phyloP scores from a whole-genome alignment of 805 yeast species.

The Pichia nanzhaoensis region DNA sequence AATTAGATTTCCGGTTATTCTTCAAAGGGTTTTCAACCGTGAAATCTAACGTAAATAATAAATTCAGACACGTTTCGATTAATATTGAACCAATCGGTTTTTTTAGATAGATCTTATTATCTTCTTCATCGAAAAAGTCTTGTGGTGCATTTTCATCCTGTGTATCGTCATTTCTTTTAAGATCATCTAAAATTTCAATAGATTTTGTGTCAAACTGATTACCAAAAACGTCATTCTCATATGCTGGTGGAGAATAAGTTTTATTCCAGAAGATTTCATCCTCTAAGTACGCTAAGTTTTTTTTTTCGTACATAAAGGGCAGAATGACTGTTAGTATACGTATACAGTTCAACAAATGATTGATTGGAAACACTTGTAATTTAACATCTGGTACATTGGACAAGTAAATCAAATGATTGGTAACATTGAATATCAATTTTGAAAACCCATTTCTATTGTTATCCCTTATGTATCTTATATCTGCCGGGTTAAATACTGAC shows the following conservation, averaged over 20 bases:
- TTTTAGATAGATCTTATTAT: not conserved
- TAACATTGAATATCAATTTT: constrained; percentile 38
- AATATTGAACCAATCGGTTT: constrained; percentile 34
- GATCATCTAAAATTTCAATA: not conserved
- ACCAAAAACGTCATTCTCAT: not conserved
- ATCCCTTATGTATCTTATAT: constrained; percentile 54
- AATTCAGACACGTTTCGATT: constrained; percentile 33
- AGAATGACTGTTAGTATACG: constrained; percentile 57
- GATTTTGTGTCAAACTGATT: not conserved
- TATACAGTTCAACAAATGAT: constrained; percentile 50
- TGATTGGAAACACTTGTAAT: constrained; percentile 21
- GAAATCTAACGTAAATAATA: constrained; percentile 54
- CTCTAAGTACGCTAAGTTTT: constrained; percentile 11
- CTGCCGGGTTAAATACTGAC: constrained; percentile 47
- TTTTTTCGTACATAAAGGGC: constrained; percentile 61
- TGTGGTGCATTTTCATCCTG: too few species aligned
- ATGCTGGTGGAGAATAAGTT: constrained; percentile 1
- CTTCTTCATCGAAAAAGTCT: not conserved
- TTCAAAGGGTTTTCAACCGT: constrained; percentile 33
- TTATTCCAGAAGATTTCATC: constrained; percentile 40
- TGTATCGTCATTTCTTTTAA: not conserved
- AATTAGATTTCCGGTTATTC: not conserved
- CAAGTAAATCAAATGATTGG: constrained; percentile 30
- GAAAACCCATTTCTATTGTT: constrained; percentile 52
- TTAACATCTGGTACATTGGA: constrained; percentile 21